Conservation (phyloP, 768 basidiomycete species). For the Chalciporus chontae region DNA sequence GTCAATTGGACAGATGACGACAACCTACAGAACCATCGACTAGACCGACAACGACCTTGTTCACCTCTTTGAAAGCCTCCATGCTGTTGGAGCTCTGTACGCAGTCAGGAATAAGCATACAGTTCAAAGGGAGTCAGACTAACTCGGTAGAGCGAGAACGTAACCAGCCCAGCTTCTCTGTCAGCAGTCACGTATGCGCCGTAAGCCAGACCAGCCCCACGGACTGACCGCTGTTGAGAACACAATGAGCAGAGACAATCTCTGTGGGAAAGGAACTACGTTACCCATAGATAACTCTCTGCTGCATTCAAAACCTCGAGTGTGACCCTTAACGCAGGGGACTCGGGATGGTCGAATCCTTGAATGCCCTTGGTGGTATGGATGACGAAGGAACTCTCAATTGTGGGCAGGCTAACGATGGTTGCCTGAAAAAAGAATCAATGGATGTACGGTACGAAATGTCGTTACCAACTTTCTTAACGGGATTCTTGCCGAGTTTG, state of each 20-base stretch:
- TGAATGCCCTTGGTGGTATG: conserved; percentile 76
- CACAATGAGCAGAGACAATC: conserved; percentile 6
- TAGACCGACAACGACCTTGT: conserved; percentile 72
- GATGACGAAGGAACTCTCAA: conserved; percentile 86
- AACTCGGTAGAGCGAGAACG: conserved; percentile 78
- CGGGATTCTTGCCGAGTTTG: conserved; percentile 67
- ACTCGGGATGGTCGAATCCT: conserved; percentile 80
- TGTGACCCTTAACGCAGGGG: conserved; percentile 82
- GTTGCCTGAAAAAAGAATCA: conserved; percentile 52
- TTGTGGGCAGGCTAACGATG: conserved; percentile 86
- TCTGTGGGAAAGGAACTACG: conserved; percentile 3
- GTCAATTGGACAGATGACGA: not conserved
- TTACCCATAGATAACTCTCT: conserved; percentile 92
- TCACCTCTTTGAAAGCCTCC: conserved; percentile 77
- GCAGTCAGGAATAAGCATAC: conserved; percentile 1
- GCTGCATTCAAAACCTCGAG: conserved; percentile 86
- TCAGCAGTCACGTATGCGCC: conserved; percentile 78
- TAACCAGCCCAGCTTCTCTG: conserved; percentile 72
- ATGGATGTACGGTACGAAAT: not conserved
- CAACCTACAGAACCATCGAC: conserved; percentile 74
- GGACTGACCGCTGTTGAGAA: conserved; percentile 68
- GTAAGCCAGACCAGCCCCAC: conserved; percentile 93
- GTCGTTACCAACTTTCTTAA: conserved; percentile 52
- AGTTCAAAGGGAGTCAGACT: conserved; percentile 20
- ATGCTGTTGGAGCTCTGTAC: conserved; percentile 74